Evolutionary conservation across 1,284 basidiomycete genomes (phyloP).

Genomic region (Rhodotorula mucilaginosa): DNA sequence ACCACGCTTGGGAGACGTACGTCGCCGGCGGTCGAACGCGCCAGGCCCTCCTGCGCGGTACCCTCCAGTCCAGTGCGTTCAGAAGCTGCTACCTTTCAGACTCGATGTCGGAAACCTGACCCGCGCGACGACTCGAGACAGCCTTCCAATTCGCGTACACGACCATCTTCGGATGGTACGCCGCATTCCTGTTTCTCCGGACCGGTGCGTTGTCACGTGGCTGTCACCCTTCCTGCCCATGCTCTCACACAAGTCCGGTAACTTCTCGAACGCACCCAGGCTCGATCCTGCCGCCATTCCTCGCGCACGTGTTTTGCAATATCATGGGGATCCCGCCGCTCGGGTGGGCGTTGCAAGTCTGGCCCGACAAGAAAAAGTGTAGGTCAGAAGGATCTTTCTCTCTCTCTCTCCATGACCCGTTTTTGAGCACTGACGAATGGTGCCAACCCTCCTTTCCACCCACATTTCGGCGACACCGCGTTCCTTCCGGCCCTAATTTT

Average conservation of each 20-base stretch:
- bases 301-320: constrained; percentile 88
- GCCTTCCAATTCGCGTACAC: constrained; percentile 87
- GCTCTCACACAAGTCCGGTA: neutral
- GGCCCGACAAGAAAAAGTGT: constrained; percentile 51
- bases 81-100: too few relatives aligned
- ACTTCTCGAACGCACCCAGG: constrained; percentile 35
- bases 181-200: constrained; percentile 77
- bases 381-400: constrained; percentile 39
- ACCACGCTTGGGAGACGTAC: constrained; percentile 85
- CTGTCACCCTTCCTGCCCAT: too few relatives aligned
- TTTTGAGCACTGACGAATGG: neutral
- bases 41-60: constrained; percentile 63
- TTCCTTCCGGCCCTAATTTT: neutral
- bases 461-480: neutral
- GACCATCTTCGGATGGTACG: constrained; percentile 85
- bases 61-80: constrained; percentile 61
- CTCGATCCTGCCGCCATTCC: constrained; percentile 57
- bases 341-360: constrained; percentile 49
- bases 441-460: neutral
- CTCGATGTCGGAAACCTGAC: neutral
- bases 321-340: constrained; percentile 80
- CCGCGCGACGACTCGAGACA: constrained; percentile 46
- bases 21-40: constrained; percentile 64
- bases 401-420: constrained; percentile 44
- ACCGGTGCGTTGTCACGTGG: constrained; percentile 57